Evolutionary conservation across 495 filamentous ascomycete genomes (phyloP), one percentile per base, ranked within the genome.

Genomic region (Bryoglossum gracile): DNA sequence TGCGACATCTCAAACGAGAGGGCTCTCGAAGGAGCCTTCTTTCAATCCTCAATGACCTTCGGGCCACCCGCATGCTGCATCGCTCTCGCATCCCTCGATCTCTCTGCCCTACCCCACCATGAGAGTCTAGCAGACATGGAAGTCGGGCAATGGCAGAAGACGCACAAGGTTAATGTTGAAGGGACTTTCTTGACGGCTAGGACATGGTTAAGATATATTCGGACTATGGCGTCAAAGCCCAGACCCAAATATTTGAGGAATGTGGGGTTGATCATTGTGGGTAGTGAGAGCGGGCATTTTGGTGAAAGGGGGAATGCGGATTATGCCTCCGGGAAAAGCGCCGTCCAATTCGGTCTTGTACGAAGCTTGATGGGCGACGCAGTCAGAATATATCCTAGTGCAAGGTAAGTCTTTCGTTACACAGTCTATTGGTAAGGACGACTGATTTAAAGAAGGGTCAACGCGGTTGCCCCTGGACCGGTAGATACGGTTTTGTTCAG

Each of bases 131-230:
- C 56, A 4, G 68, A 69, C 42, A 63, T 69, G 56, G 53, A 54
- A 10, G 59, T 66, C 9, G 45, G 51, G 32, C 59, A 65, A 42
- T 65, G 65, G 59, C 53, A 60, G 43, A 46, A 50, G 4, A 67
- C 66, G 4, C 56, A 68, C 17, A 52, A 63, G 25, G 59, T 67
- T 30, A 72, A 72, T 48, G 58, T 68, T n/a, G 58, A 58, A 28
- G 69, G 69, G 0, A 70, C 69, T 4, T 70, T 69, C 49, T 54
- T 70, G 18, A 68, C 66, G 2, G 66, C 65, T 18, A 57, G 62
- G 24, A 54, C 50, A 32, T 58, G 62, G 57, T 34, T 59, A 39
- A 28, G 54, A n/a, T n/a, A n/a, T n/a, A n/a, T n/a, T n/a, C n/a
- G n/a, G n/a, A n/a, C n/a, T n/a, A n/a, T n/a, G n/a, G n/a, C n/a